These are phyloP conservation scores for Hymenoscyphus occultus DNA, from an alignment of 2,329 filamentous ascomycete species.

Conservation along the genomic window DNA sequence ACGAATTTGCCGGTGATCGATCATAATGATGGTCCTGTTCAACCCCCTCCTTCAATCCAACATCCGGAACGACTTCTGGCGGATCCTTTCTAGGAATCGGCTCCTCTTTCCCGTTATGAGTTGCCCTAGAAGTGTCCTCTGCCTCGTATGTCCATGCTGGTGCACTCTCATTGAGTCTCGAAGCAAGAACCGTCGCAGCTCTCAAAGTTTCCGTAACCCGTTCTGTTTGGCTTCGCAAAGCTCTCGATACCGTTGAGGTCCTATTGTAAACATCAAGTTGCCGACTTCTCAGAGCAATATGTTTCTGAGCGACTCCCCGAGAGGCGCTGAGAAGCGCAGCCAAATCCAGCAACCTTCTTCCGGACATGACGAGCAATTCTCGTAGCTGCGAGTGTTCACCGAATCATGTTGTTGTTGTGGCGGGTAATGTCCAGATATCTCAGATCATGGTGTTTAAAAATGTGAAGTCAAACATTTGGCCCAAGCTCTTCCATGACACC, in stretches of 20 bases:
- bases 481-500: conserved; percentile 3
- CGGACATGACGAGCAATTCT: conserved; percentile 43
- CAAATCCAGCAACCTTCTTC: conserved; percentile 66
- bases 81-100: conserved; percentile 31
- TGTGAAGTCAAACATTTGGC: background rate
- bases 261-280: conserved; percentile 62
- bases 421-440: conserved; percentile 3
- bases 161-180: conserved; percentile 51
- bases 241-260: conserved; percentile 63
- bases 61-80: conserved; percentile 28
- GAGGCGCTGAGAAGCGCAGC: conserved; percentile 68
- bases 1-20: conserved; percentile 41
- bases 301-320: conserved; percentile 62
- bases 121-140: conserved; percentile 16
- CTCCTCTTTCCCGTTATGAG: conserved; percentile 19
- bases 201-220: conserved; percentile 58
- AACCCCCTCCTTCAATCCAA: conserved; percentile 38
- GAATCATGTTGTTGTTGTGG: conserved; percentile 21
- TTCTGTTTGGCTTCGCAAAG: conserved; percentile 59
- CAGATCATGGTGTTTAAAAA: conserved; percentile 5
- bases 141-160: conserved; percentile 32
- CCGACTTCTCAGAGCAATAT: conserved; percentile 54
- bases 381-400: conserved; percentile 13
- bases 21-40: conserved; percentile 51
- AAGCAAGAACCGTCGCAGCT: conserved; percentile 57